Evolutionary conservation across 2,329 filamentous ascomycete species (phyloP), one percentile per base, ranked within the genome.

Genomic region (Aphanoascus verrucosus): DNA sequence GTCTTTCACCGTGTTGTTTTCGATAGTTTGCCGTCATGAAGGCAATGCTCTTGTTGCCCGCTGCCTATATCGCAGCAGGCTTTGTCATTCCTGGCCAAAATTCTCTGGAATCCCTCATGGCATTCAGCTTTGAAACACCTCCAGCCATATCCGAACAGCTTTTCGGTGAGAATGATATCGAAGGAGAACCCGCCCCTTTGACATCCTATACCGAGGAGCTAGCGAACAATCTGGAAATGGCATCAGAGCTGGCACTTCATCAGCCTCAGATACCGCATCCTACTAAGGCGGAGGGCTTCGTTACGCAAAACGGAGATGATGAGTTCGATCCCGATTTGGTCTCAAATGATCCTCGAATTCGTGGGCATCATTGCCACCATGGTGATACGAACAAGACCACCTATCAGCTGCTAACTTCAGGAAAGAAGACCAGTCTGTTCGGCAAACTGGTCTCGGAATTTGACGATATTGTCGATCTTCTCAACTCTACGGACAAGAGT

Each of bases 371-470:
- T 53, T 61, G 61, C 45, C 63, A 71, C 55, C 67, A 74, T 58
- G 67, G 65, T 47, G 71, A 72, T 57, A 74, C 79, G 5, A 85
- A 88, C 64, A 71, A 77, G 64, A 94, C 88, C 17, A 79, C 94
- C 43, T 94, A 90, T 69, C 75, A 94, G 68, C 72, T 90, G 56
- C 87, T 95, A 67, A 74, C 79, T n/a, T 72, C 78, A 62, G 85
- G 79, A 72, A 85, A 89, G 62, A 79, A 87, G 69, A 90, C 87
- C 1, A 85, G 80, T 47, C 85, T 83, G 67, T 84, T 95, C 43
- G 82, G 84, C 28, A 79, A 84, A 64, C 73, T 89, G n/a, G 78
- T 95, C 60, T 77, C 85, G 57, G 77, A 88, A 56, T 83, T 86
- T 64, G 77, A 82, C 0, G 81, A 87, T 50, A 72, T 95, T 0